These are phyloP conservation scores for Ormosia emarginata DNA, from an alignment of 306 rosid species.

Conservation along the genomic window DNA sequence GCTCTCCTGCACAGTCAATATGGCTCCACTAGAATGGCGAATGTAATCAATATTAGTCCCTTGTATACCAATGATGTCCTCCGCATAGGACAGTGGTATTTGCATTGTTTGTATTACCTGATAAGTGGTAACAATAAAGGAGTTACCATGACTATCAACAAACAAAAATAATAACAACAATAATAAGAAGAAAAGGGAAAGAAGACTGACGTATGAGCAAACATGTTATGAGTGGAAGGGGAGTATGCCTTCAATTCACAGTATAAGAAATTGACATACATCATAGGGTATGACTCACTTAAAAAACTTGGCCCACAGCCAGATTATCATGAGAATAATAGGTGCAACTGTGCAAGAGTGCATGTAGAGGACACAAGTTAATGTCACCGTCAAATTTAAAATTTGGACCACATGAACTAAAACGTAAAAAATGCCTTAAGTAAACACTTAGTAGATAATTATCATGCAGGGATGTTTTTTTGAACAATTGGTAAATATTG, in stretches of 20 bases:
- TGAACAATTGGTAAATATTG: not conserved
- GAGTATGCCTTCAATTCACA: not conserved
- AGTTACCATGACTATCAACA: conserved; percentile 10
- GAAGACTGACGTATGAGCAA: not conserved
- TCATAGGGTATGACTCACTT: not conserved
- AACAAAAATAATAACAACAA: not conserved
- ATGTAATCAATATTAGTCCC: conserved; percentile 89
- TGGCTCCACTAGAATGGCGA: conserved; percentile 91
- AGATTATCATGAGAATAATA: not conserved
- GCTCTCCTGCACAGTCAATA: conserved; percentile 88
- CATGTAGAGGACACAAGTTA: not conserved
- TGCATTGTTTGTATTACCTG: conserved; percentile 97
- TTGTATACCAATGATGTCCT: conserved; percentile 91
- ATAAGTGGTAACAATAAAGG: conserved; percentile 10
- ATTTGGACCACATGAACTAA: conserved; percentile 2
- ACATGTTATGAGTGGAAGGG: not conserved
- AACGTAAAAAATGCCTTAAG: not conserved
- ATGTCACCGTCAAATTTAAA: not conserved
- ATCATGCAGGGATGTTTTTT: not conserved
- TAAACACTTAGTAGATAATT: not conserved
- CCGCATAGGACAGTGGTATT: conserved; percentile 92
- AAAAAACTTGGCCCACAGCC: not conserved
- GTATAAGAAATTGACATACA: not conserved
- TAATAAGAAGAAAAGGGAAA: not conserved
- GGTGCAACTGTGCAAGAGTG: not conserved